Base-by-base conservation (phyloP, 2,329 filamentous ascomycete genomes). In the Fusarium camptoceras region DNA sequence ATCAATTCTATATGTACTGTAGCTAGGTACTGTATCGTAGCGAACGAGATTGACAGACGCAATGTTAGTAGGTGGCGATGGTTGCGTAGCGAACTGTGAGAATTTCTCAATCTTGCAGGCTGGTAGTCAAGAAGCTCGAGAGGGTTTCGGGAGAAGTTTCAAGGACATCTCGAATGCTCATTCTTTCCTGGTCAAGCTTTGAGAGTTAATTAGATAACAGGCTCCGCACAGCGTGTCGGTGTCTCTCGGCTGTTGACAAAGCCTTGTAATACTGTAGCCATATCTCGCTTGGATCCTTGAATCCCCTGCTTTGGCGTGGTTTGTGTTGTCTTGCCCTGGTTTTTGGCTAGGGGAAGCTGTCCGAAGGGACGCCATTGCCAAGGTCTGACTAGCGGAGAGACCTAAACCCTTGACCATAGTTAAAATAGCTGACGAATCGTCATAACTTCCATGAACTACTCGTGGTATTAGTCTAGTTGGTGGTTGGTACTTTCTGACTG, bases 391-490 rank as follows among this genome's bases (percentile, higher is more conserved):
- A 64, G 67, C 54, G 54, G 64, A 48, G 58, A 57, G 61, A 58
- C 59, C 72, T 71, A 60, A 68, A 48, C 55, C 59, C 67, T 70
- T 58, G 59, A 59, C 66, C 62, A 67, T 55, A 68, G 51, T 66
- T 58, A 64, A 66, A 57, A 68, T 74, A 66, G 70, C 59, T 64
- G 68, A 62, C 61, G 59, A 69, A 75, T 75, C 66, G 47, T 53
- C 65, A 70, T 62, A 41, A 57, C 59, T 48, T 72, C 34, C 55
- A 63, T 31, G 46, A 70, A 68, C 65, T 72, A 55, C 50, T 48
- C 61, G 56, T 57, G 64, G 54, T 43, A 42, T 54, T 55, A 64
- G 57, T 37, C 34, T 37, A 37, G 34, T n/a, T 18, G 28, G 28
- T 37, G n/a, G 34, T 37, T n/a, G 18, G 34, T 37, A 51, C 31